Conservation (phyloP, 164 flowering plant species). For the Aristolochia fimbriata region DNA sequence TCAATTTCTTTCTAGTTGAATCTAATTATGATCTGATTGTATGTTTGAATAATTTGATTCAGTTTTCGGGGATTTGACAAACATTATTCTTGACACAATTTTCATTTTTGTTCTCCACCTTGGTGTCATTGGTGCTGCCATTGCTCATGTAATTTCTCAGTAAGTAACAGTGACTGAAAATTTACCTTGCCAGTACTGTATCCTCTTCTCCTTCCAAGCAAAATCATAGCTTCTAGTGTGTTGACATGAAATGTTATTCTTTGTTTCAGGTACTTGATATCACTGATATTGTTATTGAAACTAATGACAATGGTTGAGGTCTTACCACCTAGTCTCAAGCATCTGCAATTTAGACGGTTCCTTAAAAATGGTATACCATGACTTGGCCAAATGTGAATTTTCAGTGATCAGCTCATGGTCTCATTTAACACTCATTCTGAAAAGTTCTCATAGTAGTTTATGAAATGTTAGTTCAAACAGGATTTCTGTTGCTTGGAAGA, state of each 20-base stretch:
- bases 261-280: too few species aligned
- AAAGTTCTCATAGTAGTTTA: neutral
- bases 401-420: neutral
- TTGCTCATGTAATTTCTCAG: slow-evolving; percentile 97
- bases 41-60: slow-evolving; percentile 7
- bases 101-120: slow-evolving; percentile 48
- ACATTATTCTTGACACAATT: slow-evolving; percentile 76
- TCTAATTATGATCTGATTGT: slow-evolving; percentile 3
- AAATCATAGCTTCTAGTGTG: too few species aligned
- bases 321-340: slow-evolving; percentile 60
- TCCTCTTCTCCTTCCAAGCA: too few species aligned
- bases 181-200: too few species aligned
- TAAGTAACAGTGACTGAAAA: slow-evolving; percentile 25
- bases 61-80: slow-evolving; percentile 73
- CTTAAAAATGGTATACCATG: too few species aligned
- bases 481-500: slow-evolving; percentile 51
- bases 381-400: neutral
- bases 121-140: slow-evolving; percentile 93
- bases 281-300: slow-evolving; percentile 42
- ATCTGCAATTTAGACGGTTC: slow-evolving; percentile 52
- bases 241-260: neutral
- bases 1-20: too few species aligned
- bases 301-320: slow-evolving; percentile 54
- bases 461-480: slow-evolving; percentile 24
- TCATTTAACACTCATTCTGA: neutral